phyloP scores from a whole-genome alignment of 2,329 filamentous ascomycete genomes.

The Colletotrichum lentis region DNA sequence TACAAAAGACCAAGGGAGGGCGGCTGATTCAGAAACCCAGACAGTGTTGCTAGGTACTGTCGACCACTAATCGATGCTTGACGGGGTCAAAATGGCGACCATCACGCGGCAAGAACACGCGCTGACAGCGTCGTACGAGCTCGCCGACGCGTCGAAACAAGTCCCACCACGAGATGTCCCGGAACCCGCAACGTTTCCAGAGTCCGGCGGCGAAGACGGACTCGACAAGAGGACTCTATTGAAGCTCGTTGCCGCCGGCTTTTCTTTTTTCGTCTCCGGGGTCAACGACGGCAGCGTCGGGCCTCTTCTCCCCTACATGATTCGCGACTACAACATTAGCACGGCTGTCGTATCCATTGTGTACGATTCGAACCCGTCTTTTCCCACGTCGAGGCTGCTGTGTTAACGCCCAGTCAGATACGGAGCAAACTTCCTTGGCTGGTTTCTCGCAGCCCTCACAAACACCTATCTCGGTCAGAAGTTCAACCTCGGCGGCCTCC shows the following conservation, averaged over 20 bases:
- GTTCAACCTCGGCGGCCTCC: conserved; percentile 64
- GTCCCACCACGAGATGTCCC: neutral
- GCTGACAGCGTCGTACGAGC: conserved; percentile 8
- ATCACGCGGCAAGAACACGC: conserved; percentile 13
- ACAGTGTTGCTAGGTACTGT: neutral
- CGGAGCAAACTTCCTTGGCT: conserved; percentile 65
- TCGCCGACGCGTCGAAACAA: conserved; percentile 4
- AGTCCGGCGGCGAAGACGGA: neutral
- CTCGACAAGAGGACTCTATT: conserved; percentile 45
- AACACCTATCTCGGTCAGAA: conserved; percentile 63
- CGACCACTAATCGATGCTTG: no score
- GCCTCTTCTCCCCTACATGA: conserved; percentile 68
- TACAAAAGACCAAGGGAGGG: neutral
- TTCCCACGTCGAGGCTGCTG: fast-evolving
- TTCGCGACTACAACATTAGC: conserved; percentile 62
- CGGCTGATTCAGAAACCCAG: no score
- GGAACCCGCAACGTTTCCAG: neutral
- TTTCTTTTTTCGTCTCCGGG: conserved; percentile 72
- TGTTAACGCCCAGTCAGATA: conserved; percentile 50
- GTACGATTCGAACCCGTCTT: conserved; percentile 45
- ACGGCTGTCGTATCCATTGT: conserved; percentile 61
- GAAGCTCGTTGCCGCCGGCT: conserved; percentile 63
- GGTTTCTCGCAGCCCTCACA: conserved; percentile 65
- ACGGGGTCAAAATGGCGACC: conserved; percentile 11
- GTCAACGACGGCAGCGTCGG: conserved; percentile 72